Conservation (phyloP, 108 stramenopile genomes). For the Chaetoceros tenuissimus region DNA sequence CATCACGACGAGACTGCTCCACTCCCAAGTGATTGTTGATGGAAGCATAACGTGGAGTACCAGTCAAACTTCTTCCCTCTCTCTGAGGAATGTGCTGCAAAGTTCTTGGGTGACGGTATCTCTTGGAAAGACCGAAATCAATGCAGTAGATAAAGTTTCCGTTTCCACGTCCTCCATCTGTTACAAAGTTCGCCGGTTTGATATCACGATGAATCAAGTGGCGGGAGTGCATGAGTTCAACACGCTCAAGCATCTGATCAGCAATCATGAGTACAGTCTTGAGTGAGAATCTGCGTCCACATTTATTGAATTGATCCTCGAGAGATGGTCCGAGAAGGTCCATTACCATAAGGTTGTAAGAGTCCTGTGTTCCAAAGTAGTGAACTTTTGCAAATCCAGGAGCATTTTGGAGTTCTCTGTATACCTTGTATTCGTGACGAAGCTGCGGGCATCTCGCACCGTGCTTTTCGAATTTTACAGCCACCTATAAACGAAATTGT, state of each 20-base stretch:
- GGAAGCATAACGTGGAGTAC: constrained; percentile 94
- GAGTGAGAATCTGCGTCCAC: constrained; percentile 90
- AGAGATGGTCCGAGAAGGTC: constrained; percentile 95
- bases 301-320: constrained; percentile 98
- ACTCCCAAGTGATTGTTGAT: constrained; percentile 98
- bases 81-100: constrained; percentile 98
- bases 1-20: constrained; percentile 95
- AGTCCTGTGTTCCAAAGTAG: constrained; percentile 95
- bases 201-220: constrained; percentile 96
- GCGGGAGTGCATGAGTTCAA: constrained; percentile 95
- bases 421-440: constrained; percentile 99
- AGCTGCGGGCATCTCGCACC: constrained; percentile 92
- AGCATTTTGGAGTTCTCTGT: constrained; percentile 96
- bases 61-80: constrained; percentile 90
- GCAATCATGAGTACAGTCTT: constrained; percentile 96
- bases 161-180: constrained; percentile 68
- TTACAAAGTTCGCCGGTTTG: constrained; percentile 98
- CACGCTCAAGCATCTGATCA: constrained; percentile 96
- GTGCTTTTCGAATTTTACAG: constrained; percentile 92
- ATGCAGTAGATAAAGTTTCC: constrained; percentile 95
- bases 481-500: too few species aligned
- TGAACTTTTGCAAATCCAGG: constrained; percentile 94
- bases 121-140: constrained; percentile 96
- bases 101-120: constrained; percentile 95
- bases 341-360: constrained; percentile 99